These are phyloP conservation scores for Encephalitozoon intestinalis DNA, from an alignment of 371 early-diverging fungal genomes.

Conservation along the genomic window DNA sequence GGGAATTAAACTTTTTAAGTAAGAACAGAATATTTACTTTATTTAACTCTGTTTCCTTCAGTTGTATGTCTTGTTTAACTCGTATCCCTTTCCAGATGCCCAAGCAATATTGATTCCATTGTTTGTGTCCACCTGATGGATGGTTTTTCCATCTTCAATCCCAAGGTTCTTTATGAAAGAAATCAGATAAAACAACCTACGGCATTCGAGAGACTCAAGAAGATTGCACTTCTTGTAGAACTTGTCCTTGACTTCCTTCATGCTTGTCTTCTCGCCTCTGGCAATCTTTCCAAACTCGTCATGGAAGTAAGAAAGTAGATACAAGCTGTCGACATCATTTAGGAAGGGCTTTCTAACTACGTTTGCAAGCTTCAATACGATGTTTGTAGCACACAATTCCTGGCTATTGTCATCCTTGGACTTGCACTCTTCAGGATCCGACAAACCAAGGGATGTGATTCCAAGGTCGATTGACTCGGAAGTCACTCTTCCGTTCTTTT, in stretches of 20 bases:
- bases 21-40: neutral
- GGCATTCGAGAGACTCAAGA: neutral
- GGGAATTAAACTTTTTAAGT: neutral
- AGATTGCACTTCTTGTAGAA: neutral
- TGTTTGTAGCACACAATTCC: neutral
- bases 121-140: neutral
- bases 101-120: neutral
- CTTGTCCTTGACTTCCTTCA: neutral
- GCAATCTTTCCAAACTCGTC: constrained; percentile 7
- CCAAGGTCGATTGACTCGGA: neutral
- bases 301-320: constrained; percentile 28
- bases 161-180: constrained; percentile 4
- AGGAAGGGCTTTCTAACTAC: neutral
- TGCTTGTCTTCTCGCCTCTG: neutral
- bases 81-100: constrained; percentile 5
- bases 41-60: neutral
- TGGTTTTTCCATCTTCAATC: neutral
- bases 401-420: neutral
- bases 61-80: neutral
- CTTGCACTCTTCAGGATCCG: neutral
- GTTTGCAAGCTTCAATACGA: neutral
- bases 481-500: neutral
- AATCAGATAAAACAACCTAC: constrained; percentile 2
- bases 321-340: constrained; percentile 2
- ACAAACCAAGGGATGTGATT: neutral